These are phyloP conservation scores for Moniliophthora roreri DNA, from an alignment of 1,284 basidiomycete species.

Conservation along the genomic window DNA sequence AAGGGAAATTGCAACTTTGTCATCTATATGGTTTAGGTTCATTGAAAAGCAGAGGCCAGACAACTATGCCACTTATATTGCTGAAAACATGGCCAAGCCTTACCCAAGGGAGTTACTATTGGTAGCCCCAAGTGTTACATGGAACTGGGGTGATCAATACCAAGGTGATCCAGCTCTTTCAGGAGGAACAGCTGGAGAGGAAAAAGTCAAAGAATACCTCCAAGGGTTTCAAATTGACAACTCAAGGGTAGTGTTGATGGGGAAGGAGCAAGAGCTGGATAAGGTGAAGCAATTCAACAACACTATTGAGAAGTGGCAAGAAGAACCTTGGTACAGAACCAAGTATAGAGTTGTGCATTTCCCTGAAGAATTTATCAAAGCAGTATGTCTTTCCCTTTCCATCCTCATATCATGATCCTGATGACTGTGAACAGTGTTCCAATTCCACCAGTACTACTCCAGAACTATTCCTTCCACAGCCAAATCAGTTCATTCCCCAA, in stretches of 20 bases:
- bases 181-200: constrained; percentile 35
- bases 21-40: constrained; percentile 84
- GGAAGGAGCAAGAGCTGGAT: constrained; percentile 66
- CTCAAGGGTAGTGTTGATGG: constrained; percentile 78
- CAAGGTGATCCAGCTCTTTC: too few relatives aligned
- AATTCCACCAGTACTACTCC: constrained; percentile 38
- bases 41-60: constrained; percentile 84
- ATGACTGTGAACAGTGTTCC: too few relatives aligned
- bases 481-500: constrained; percentile 90
- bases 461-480: constrained; percentile 79
- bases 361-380: constrained; percentile 59
- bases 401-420: too few relatives aligned
- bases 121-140: constrained; percentile 71
- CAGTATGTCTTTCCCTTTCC: constrained; percentile 55
- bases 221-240: constrained; percentile 60
- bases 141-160: constrained; percentile 56
- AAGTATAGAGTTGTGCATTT: constrained; percentile 74
- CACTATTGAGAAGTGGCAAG: constrained; percentile 51
- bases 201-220: constrained; percentile 66
- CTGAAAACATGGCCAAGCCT: constrained; percentile 79
- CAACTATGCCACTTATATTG: constrained; percentile 77
- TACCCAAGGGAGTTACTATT: constrained; percentile 82
- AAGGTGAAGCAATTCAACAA: constrained; percentile 45
- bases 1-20: constrained; percentile 76
- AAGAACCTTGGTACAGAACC: constrained; percentile 87